A percentile compares a stretch with the other conserved stretches of the same genome.
Evolutionary conservation across 1,284 basidiomycete species (phyloP).

Genomic region (Ceratobasidium sp.): DNA sequence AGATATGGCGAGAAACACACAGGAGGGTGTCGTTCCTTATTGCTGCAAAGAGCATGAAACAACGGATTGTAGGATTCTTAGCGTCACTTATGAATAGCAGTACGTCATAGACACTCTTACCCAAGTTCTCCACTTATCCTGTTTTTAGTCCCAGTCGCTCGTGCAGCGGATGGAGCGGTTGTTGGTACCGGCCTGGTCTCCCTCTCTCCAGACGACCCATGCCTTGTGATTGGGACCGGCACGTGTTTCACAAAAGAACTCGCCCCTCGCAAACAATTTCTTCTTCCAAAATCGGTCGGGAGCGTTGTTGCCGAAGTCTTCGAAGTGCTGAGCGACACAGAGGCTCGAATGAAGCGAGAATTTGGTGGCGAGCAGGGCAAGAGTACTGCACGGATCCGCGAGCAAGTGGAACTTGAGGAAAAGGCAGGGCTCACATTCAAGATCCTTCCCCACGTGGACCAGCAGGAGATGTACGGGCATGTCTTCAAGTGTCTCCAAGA

Average conservation of each 20-base stretch:
- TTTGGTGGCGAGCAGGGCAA: conserved; percentile 85
- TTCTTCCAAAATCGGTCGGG: conserved; percentile 83
- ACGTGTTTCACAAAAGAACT: conserved; percentile 85
- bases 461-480: conserved; percentile 92
- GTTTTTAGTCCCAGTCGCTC: conserved; percentile 82
- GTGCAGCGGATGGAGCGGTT: conserved; percentile 89
- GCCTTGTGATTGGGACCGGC: conserved; percentile 77
- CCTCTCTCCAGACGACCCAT: conserved; percentile 77
- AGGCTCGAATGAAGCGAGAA: conserved; percentile 84
- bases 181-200: conserved; percentile 77
- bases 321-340: conserved; percentile 89
- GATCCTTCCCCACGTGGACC: conserved; percentile 84
- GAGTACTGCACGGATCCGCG: conserved; percentile 70
- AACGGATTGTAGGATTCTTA: conserved; percentile 82
- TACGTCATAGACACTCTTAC: conserved; percentile 57
- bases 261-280: conserved; percentile 81
- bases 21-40: conserved; percentile 88
- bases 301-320: conserved; percentile 83
- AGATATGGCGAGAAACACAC: conserved; percentile 85
- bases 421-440: conserved; percentile 76
- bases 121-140: conserved; percentile 26
- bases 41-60: conserved; percentile 91
- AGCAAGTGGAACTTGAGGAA: conserved; percentile 64
- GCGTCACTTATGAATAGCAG: conserved; percentile 89
- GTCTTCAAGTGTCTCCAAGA: conserved; percentile 90